phyloP scores from a whole-genome alignment of 2,329 filamentous ascomycete species.

The Paraphaeosphaeria minitans region DNA sequence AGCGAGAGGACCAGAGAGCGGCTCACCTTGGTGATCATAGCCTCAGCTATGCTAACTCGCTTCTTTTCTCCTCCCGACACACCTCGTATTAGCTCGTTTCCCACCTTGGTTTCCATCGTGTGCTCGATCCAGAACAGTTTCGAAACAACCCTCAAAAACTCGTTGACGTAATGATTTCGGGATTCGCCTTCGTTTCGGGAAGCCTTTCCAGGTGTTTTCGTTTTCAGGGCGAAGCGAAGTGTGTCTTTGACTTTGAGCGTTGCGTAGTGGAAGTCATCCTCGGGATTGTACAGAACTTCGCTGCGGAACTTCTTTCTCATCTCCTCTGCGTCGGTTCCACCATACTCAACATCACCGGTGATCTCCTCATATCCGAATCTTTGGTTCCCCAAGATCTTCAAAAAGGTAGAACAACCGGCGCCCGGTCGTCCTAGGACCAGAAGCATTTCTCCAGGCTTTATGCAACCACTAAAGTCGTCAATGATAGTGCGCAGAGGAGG shows the following conservation, averaged over 20 bases:
- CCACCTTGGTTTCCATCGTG: slow-evolving; percentile 73
- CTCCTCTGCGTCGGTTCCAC: slow-evolving; percentile 58
- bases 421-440: slow-evolving; percentile 72
- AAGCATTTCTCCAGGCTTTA: slow-evolving; percentile 75
- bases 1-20: no score
- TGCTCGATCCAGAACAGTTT: slow-evolving; percentile 75
- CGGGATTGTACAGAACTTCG: slow-evolving; percentile 75
- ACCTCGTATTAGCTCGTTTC: slow-evolving; percentile 74
- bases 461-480: slow-evolving; percentile 68
- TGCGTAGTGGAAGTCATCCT: slow-evolving; percentile 70
- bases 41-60: slow-evolving; percentile 56
- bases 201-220: slow-evolving; percentile 67
- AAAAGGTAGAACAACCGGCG: slow-evolving; percentile 71
- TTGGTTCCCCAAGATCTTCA: slow-evolving; percentile 72
- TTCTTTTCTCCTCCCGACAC: slow-evolving; percentile 56
- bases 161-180: slow-evolving; percentile 63
- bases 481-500: slow-evolving; percentile 68
- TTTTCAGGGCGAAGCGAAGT: slow-evolving; percentile 72
- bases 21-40: slow-evolving; percentile 49
- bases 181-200: slow-evolving; percentile 66
- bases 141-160: slow-evolving; percentile 70
- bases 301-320: slow-evolving; percentile 66
- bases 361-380: slow-evolving; percentile 64
- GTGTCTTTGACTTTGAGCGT: slow-evolving; percentile 78
- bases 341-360: slow-evolving; percentile 60